Base-by-base conservation (phyloP, 495 filamentous ascomycete species). In the Tuber melanosporum region DNA sequence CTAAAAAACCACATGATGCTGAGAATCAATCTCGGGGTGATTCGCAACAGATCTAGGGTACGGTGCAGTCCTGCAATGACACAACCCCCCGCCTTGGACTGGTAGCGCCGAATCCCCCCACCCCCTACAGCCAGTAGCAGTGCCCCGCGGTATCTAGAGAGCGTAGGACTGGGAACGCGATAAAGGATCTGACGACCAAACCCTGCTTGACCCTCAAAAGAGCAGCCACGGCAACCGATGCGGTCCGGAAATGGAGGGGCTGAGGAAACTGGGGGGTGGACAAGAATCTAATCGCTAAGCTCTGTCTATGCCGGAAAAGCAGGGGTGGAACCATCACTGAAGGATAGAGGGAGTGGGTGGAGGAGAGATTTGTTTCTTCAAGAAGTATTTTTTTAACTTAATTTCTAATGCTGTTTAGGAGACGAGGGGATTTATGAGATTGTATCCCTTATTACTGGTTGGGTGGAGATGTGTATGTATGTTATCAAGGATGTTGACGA, bases 181-280 rank as follows among this genome's bases (percentile, higher is more conserved):
- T 2, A 49, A 22, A 20, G 9, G 47, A 8, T 7, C 9, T 6
- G 0, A 15, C 0, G 6, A 2, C 1, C 6, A 0, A 20, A 8
- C 22, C 9, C 20, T 8, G 3, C 32, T 32, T 32, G 32, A 32
- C 32, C 19, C 22, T 49, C 0, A 49, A 22, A 49, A 22, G 22
- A 32, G 32, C 32, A 32, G 32, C 32, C 0, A 9, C 9, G 12
- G 52, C n/a, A 12, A 1, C 12, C 22, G 26, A 3, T 26, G 7
- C n/a, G n/a, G 12, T 57, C 17, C 0, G 5, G 19, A 19, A 19
- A 22, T 49, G 47, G 47, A 20, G 15, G 47, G 47, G 47, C 4
- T 20, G 47, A 22, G 20, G 19, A 49, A 20, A 0, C 19, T 7
- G 4, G 7, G 47, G 22, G 47, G 19, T 22, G 47, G 7, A 6